These are phyloP conservation scores for Talaromyces sp. DNA, from an alignment of 2,329 filamentous ascomycete species.

Conservation along the genomic window DNA sequence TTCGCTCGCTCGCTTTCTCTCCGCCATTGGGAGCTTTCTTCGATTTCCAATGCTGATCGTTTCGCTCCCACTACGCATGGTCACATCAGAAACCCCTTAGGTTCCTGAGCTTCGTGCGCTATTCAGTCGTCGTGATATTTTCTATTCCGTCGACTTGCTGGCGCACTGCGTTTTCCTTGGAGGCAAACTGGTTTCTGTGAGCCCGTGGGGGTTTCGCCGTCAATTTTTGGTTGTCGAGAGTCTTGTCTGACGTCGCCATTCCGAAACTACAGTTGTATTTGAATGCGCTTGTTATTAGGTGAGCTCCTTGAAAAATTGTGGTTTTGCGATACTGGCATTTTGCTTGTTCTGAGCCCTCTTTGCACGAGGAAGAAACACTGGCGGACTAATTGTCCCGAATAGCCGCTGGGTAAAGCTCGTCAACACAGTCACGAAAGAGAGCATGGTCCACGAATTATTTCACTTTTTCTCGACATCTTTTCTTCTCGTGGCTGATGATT, in stretches of 20 bases:
- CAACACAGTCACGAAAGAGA: not conserved
- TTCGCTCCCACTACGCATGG: constrained; percentile 27
- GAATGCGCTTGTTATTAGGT: constrained; percentile 36
- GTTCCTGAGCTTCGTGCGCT: constrained; percentile 18
- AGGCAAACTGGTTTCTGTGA: constrained; percentile 1
- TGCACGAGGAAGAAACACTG: not conserved
- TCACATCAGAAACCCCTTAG: constrained; percentile 32
- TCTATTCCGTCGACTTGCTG: not conserved
- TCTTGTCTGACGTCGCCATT: constrained; percentile 3
- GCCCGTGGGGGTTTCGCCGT: constrained; percentile 25
- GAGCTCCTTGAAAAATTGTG: constrained; percentile 23
- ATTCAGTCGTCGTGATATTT: constrained; percentile 17
- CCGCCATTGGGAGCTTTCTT: constrained; percentile 14
- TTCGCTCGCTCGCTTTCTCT: constrained; percentile 13
- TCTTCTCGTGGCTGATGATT: not conserved
- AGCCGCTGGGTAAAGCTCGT: constrained; percentile 8
- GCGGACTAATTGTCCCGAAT: not conserved
- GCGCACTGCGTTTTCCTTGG: not conserved
- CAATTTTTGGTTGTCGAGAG: not conserved
- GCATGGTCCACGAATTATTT: not conserved
- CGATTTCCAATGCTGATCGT: constrained; percentile 29
- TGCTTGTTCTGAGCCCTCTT: not conserved
- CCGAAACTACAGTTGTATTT: constrained; percentile 22
- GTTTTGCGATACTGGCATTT: not conserved
- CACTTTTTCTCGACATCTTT: not conserved